These are phyloP conservation scores for Dryadomyces sulphureus DNA, from an alignment of 2,329 filamentous ascomycete genomes.

Conservation along the genomic window DNA sequence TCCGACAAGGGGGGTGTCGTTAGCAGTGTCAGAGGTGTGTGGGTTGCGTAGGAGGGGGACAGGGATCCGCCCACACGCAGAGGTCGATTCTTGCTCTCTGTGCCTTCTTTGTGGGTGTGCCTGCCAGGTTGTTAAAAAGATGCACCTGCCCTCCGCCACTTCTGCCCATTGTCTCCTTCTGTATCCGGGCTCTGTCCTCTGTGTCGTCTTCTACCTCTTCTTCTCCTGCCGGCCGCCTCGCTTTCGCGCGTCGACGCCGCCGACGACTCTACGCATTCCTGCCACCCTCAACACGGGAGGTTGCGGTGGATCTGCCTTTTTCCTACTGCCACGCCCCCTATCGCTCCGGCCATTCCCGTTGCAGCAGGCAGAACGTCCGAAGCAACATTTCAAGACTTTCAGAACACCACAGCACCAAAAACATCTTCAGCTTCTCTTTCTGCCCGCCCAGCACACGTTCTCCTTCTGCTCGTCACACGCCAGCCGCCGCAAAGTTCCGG, in stretches of 20 bases:
- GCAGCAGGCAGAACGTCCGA: no score
- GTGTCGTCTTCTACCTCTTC: not conserved
- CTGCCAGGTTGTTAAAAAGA: not conserved
- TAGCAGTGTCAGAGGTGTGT: conserved; percentile 1
- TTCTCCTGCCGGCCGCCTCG: not conserved
- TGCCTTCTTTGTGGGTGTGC: not conserved
- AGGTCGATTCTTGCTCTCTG: not conserved
- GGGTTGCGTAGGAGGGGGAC: conserved; percentile 1
- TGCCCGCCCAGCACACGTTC: no score
- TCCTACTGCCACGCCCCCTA: not conserved
- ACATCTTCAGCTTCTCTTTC: no score
- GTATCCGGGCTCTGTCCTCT: not conserved
- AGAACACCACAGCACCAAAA: no score
- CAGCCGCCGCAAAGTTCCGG: no score
- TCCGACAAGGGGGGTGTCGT: not conserved
- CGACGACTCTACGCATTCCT: no score
- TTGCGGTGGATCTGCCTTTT: conserved; percentile 6
- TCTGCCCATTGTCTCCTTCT: not conserved
- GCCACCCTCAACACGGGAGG: no score
- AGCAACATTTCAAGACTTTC: no score
- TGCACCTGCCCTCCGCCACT: not conserved
- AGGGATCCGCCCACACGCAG: not conserved
- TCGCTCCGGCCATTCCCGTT: not conserved
- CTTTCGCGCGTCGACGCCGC: not conserved
- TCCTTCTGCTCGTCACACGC: no score